Evolutionary conservation across 208 protist genomes (phyloP).

Genomic region (Acanthamoeba healyi): DNA sequence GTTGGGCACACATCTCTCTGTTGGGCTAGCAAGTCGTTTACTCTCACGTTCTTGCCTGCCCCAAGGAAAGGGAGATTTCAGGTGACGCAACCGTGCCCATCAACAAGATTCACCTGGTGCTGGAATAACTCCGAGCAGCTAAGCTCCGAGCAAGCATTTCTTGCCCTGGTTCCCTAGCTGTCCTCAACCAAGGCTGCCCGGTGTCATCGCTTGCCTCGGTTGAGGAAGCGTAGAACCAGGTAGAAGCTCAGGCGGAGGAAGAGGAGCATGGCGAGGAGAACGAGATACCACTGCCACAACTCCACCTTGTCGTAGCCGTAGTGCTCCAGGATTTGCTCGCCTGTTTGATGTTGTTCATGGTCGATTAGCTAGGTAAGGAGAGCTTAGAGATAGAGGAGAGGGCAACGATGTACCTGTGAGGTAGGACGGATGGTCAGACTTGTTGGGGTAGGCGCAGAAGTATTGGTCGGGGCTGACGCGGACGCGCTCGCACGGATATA

Average conservation of each 20-base stretch:
- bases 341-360: too few species aligned
- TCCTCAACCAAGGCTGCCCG: too few species aligned
- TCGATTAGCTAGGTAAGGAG: too few species aligned
- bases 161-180: too few species aligned
- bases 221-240: conserved; percentile 19
- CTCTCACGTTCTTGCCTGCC: too few species aligned
- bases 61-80: too few species aligned
- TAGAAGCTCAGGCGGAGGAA: conserved; percentile 46
- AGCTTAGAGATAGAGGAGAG: background rate
- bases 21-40: too few species aligned
- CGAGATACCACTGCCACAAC: conserved; percentile 48
- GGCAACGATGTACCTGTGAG: conserved; percentile 15
- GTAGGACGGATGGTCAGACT: background rate
- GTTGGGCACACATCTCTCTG: too few species aligned
- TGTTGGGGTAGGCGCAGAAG: conserved; percentile 50
- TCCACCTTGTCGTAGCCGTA: conserved; percentile 36
- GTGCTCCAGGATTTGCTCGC: conserved; percentile 30
- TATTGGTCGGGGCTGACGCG: background rate
- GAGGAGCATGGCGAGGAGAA: conserved; percentile 61
- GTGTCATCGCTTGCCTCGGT: conserved; percentile 32
- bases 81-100: too few species aligned
- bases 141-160: too few species aligned
- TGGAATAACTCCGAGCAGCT: too few species aligned
- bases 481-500: background rate
- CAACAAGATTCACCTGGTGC: too few species aligned